Evolutionary conservation across 2,329 filamentous ascomycete species (phyloP), one percentile per base, ranked within the genome.

Genomic region (Massarina eburnea): DNA sequence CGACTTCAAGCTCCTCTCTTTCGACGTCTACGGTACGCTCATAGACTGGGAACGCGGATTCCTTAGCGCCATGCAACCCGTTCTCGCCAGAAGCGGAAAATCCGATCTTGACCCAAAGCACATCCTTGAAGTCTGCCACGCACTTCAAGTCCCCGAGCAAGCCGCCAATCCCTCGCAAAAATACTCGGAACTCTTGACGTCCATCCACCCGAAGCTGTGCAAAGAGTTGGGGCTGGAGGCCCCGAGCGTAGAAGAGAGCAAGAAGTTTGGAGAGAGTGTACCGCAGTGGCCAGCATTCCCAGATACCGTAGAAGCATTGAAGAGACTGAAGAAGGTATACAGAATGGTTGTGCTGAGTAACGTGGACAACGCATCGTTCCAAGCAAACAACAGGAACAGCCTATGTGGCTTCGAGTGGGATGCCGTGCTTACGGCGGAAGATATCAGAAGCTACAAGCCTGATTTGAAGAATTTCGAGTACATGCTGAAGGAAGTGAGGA

Each of bases 1-100:
- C 22, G 61, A 71, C 42, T 79, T 75, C 64, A 71, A 70, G 19
- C 69, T 81, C 48, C 80, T 89, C 39, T 84, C 82, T 59, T 90
- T 91, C 70, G 88, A 92, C 70, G 83, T 87, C 73, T 91, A 88
- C 67, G 87, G 88, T 66, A 92, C 88, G 0, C 78, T 91, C 3
- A 81, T 91, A 49, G 86, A 91, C 73, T 90, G 86, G 86, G 85
- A 90, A 66, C 65, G 73, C n/a, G 86, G 86, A 47, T 79, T 89
- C 45, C 68, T 79, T 41, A 54, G 68, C 2, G 75, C 79, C 3
- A 75, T 90, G 1, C 62, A 75, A 19, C 75, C 80, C 0, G 60
- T 81, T 10, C 69, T 81, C 26, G 62, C 75, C 21, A 58, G 54
- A n/a, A 49, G 50, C 32, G 43, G 43, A 27, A 58, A 59, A n/a